phyloP scores from a whole-genome alignment of 176 grass and related monocot genomes.

The Melocanna baccifera region DNA sequence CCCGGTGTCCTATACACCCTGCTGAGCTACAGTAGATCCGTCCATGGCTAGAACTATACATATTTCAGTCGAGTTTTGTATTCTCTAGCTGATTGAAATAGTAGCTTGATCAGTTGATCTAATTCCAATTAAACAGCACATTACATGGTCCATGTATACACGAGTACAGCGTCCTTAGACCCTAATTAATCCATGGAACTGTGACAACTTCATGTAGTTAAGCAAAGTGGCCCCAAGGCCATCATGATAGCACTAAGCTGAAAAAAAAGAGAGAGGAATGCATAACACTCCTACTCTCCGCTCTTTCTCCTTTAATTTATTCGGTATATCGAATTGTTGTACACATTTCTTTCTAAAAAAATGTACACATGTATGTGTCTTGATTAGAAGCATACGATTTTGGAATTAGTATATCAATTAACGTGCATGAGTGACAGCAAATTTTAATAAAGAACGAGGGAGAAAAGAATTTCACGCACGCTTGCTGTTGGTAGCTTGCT shows the following conservation, averaged over 20 bases:
- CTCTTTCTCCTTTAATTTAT: background rate
- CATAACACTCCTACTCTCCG: background rate
- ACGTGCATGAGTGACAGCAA: background rate
- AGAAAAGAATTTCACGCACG: background rate
- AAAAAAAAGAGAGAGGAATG: background rate
- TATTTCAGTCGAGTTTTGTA: background rate
- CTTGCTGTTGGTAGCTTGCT: background rate
- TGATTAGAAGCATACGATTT: background rate
- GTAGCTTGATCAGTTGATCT: background rate
- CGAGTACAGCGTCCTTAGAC: background rate
- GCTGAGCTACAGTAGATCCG: too few species aligned
- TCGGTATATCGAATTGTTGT: background rate
- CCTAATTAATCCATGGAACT: background rate
- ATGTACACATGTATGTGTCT: background rate
- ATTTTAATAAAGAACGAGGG: background rate
- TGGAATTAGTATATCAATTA: background rate
- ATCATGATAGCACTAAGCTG: background rate
- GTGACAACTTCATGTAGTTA: background rate
- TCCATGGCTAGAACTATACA: too few species aligned
- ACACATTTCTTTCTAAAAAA: background rate
- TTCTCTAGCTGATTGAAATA: background rate
- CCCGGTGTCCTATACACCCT: too few species aligned
- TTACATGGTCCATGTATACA: background rate
- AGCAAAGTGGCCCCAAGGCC: background rate
- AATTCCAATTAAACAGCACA: background rate